phyloP scores from a whole-genome alignment of 306 rosid genomes.

The Urtica urens region DNA sequence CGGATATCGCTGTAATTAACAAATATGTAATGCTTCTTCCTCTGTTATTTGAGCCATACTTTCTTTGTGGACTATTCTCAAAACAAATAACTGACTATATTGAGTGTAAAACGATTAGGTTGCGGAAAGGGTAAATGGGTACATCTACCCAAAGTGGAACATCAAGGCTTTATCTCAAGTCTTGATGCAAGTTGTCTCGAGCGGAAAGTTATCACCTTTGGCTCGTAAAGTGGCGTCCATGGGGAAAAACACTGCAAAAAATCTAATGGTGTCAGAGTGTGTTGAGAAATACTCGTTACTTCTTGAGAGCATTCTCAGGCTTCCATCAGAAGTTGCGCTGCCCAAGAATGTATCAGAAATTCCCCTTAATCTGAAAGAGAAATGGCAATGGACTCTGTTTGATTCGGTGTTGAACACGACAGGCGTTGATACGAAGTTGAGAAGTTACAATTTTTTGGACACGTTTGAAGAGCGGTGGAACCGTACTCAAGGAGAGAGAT shows the following conservation, averaged over 20 bases:
- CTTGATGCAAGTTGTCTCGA: slow-evolving; percentile 44
- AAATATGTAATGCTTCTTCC: slow-evolving; percentile 51
- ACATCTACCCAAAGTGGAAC: slow-evolving; percentile 67
- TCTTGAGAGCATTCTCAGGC: slow-evolving; percentile 55
- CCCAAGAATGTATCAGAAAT: slow-evolving; percentile 57
- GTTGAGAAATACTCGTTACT: slow-evolving; percentile 61
- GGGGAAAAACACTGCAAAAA: slow-evolving; percentile 57
- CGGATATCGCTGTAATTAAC: slow-evolving; percentile 63
- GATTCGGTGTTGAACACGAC: slow-evolving; percentile 45
- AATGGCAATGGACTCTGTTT: slow-evolving; percentile 80
- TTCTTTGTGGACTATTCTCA: neutral
- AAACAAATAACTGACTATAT: slow-evolving; percentile 26
- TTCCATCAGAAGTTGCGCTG: slow-evolving; percentile 70
- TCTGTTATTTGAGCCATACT: slow-evolving; percentile 9
- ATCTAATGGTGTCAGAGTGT: slow-evolving; percentile 62
- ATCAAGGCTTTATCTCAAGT: slow-evolving; percentile 42
- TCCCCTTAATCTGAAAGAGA: slow-evolving; percentile 47
- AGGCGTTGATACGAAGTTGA: slow-evolving; percentile 27
- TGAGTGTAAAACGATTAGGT: slow-evolving; percentile 49
- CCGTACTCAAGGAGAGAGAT: slow-evolving; percentile 33
- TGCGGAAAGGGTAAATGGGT: slow-evolving; percentile 82
- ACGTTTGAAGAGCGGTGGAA: slow-evolving; percentile 58
- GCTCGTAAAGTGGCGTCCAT: slow-evolving; percentile 64
- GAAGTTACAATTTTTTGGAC: slow-evolving; percentile 52
- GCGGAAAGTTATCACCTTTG: slow-evolving; percentile 56